Evolutionary conservation across 2,329 filamentous ascomycete species (phyloP).

Genomic region (Diaporthe sp.): DNA sequence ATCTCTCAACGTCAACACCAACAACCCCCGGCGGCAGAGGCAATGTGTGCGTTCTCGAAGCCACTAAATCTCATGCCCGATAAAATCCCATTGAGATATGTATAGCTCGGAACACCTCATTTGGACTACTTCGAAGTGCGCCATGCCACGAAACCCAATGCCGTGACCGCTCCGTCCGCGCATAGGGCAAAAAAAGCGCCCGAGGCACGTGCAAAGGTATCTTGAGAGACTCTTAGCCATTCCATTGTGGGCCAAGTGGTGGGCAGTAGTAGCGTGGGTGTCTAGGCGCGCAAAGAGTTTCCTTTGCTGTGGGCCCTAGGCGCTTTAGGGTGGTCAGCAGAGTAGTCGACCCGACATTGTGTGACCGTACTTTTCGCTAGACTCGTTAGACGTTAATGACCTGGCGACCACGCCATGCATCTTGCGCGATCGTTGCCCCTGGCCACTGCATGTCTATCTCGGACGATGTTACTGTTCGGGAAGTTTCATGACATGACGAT

Average conservation of each 20-base stretch:
- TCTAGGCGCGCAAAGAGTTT: conserved; percentile 1
- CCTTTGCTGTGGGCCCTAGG: neutral
- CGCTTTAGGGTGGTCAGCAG: conserved; percentile 9
- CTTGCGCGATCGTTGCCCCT: neutral
- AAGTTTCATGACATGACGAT: neutral
- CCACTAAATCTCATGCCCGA: neutral
- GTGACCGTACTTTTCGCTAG: neutral
- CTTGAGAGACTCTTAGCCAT: too few relatives aligned
- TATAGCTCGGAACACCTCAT: neutral
- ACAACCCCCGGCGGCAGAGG: neutral
- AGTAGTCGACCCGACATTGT: neutral
- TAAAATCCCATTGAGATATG: neutral
- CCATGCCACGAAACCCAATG: neutral
- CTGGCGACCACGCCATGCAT: neutral
- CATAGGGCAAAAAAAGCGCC: too few relatives aligned
- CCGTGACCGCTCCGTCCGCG: too few relatives aligned
- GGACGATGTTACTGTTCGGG: neutral
- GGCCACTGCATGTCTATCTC: neutral
- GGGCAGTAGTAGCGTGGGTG: neutral
- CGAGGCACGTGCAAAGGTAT: too few relatives aligned
- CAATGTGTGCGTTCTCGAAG: neutral
- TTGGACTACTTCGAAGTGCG: neutral
- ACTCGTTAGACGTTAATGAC: neutral
- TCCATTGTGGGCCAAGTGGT: too few relatives aligned
- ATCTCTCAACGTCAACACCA: neutral